Percentiles rank a stretch among this genome's conserved stretches.
These are phyloP conservation scores for Hymenoscyphus occultus DNA, from an alignment of 2,329 filamentous ascomycete genomes.

Conservation along the genomic window DNA sequence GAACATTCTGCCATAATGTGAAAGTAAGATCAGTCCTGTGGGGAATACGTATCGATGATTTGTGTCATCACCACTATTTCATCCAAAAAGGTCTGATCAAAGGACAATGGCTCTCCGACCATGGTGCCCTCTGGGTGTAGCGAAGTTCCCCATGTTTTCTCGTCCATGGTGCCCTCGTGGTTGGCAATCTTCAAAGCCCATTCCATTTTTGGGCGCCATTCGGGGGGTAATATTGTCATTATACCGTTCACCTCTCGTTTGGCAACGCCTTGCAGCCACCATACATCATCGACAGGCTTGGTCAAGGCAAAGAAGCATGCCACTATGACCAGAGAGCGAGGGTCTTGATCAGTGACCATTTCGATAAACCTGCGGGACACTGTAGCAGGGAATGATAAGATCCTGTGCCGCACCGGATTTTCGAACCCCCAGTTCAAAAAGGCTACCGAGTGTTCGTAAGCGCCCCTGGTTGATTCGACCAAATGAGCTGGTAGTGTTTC, in stretches of 20 bases:
- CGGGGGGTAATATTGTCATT: conserved; percentile 28
- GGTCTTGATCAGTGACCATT: conserved; percentile 55
- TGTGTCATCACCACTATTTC: conserved; percentile 2
- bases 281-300: conserved; percentile 39
- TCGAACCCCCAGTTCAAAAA: conserved; percentile 65
- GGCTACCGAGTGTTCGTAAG: conserved; percentile 62
- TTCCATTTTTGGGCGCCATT: conserved; percentile 36
- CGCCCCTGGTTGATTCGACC: conserved; percentile 45
- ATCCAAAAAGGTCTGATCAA: background rate
- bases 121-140: background rate
- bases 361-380: conserved; percentile 61
- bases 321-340: conserved; percentile 32
- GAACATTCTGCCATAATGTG: background rate
- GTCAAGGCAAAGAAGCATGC: conserved; percentile 36
- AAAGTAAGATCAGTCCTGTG: background rate
- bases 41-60: conserved; percentile 1
- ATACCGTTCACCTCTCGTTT: conserved; percentile 61
- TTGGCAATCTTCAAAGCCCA: conserved; percentile 34
- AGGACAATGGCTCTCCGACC: background rate
- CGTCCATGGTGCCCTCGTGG: conserved; percentile 31
- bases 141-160: conserved; percentile 31
- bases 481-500: conserved; percentile 30
- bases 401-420: conserved; percentile 55
- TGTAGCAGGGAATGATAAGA: conserved; percentile 62
- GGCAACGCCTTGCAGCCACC: conserved; percentile 69